These are phyloP conservation scores for Zygotorulaspora danielsina DNA, from an alignment of 805 yeast genomes.

Conservation along the genomic window DNA sequence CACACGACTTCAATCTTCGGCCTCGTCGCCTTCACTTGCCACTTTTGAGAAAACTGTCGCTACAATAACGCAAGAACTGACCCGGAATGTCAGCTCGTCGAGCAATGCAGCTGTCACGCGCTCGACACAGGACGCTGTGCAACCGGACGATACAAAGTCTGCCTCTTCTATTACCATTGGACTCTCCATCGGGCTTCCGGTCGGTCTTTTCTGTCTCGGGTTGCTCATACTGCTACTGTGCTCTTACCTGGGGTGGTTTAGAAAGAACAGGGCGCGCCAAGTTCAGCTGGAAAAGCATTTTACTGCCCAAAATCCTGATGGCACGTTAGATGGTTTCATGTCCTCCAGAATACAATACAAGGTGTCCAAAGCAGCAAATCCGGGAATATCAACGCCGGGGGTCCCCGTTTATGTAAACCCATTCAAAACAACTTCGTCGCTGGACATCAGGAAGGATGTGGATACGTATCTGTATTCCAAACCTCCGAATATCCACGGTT, in stretches of 20 bases:
- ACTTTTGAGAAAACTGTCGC: too few species aligned
- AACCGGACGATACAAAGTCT: conserved; percentile 5
- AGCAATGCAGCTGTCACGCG: neutral
- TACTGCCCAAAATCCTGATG: neutral
- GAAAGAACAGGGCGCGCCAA: neutral
- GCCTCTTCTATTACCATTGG: conserved; percentile 22
- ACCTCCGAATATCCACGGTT: conserved; percentile 29
- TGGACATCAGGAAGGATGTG: conserved; percentile 13
- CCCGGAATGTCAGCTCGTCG: too few species aligned
- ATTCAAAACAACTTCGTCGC: conserved; percentile 2
- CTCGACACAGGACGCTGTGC: neutral
- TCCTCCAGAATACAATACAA: conserved; percentile 24
- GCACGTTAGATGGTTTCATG: conserved; percentile 10
- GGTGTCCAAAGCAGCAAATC: conserved; percentile 14
- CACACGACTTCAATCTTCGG: too few species aligned
- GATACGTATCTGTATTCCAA: conserved; percentile 24
- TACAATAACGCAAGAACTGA: too few species aligned
- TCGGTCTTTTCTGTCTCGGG: conserved; percentile 28
- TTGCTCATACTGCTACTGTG: conserved; percentile 19
- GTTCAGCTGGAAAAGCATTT: neutral
- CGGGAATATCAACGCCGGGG: conserved; percentile 25
- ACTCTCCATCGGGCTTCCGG: conserved; percentile 32
- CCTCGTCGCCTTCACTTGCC: too few species aligned
- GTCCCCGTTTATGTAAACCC: conserved; percentile 6
- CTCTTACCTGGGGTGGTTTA: conserved; percentile 12